These are phyloP conservation scores for Camellia oleifera DNA, from an alignment of 179 eudicot species.

Conservation along the genomic window DNA sequence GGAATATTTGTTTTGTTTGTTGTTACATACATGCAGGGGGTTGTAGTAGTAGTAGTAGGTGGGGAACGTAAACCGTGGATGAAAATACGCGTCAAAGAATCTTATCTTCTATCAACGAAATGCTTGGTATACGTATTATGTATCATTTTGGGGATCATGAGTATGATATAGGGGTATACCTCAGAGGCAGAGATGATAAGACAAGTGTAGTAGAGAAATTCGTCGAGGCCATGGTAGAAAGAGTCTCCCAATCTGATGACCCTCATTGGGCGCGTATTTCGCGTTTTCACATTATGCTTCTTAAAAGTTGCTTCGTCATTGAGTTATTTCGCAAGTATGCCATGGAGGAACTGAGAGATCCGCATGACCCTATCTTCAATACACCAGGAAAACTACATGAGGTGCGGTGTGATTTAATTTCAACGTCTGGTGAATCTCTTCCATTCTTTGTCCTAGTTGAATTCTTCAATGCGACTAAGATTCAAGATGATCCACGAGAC, in stretches of 20 bases:
- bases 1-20: no score
- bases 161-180: no score
- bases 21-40: no score
- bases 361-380: slow-evolving; percentile 14
- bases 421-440: neutral
- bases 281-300: no score
- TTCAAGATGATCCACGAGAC: neutral
- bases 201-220: neutral
- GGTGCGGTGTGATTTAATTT: slow-evolving; percentile 19
- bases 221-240: neutral
- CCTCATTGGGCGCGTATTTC: no score
- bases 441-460: slow-evolving; percentile 25
- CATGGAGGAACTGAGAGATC: neutral
- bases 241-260: no score
- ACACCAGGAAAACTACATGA: neutral
- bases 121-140: no score
- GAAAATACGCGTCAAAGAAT: no score
- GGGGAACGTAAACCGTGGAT: no score
- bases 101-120: no score
- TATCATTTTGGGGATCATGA: no score
- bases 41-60: no score
- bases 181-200: neutral
- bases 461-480: slow-evolving; percentile 20
- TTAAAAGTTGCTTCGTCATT: slow-evolving; percentile 8
- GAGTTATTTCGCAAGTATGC: neutral